Base-by-base conservation (phyloP, 2,329 filamentous ascomycete genomes). In the Fusarium sp. region DNA sequence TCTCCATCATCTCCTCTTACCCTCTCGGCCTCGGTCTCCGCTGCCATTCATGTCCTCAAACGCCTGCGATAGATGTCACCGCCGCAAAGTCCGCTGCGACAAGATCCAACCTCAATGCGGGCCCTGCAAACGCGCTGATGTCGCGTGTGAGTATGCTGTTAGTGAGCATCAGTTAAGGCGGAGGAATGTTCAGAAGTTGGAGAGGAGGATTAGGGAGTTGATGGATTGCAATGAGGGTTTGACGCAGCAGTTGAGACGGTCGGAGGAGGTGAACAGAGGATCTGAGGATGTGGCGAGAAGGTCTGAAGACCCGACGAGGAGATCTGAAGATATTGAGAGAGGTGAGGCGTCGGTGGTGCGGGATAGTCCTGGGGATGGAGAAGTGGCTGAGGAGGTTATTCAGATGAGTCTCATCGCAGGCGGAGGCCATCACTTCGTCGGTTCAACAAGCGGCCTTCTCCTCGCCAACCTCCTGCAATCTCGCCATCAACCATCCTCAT, bases 341-440 rank as follows among this genome's bases (percentile, higher is more conserved):
- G 1, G 6, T 9, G 39, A 8, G 24, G 16, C 36, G 5, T 28
- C 24, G 24, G 30, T 54, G 24, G 26, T 48, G 6, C 54, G 36
- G 8, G 30, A 57, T 18, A 57, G 24, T 24, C 54, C 63, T 0
- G 60, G 63, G 7, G 73, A 75, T 41, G 72, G 56, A 11, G 81
- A 82, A 28, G 79, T 83, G 6, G 79, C 82, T 0, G 81, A 81
- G 33, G 81, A 85, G 61, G 82, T 85, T n/a, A 82, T 83, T 1
- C 82, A 82, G 60, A 76, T 85, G n/a, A 83, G 82, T 12, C 77
- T 82, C 22, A 83, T 79, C 39, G 83, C 82, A 9, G 83, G 83
- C 13, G 83, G 84, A 1, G 83, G 84, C 8, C 78, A 80, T 42
- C 81, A 84, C 24, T 85, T 83, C 56, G 74, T 85, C 24, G 84